Evolutionary conservation across 2,329 filamentous ascomycete species (phyloP), one percentile per base, ranked within the genome.

Genomic region (Aspergillus melleus): DNA sequence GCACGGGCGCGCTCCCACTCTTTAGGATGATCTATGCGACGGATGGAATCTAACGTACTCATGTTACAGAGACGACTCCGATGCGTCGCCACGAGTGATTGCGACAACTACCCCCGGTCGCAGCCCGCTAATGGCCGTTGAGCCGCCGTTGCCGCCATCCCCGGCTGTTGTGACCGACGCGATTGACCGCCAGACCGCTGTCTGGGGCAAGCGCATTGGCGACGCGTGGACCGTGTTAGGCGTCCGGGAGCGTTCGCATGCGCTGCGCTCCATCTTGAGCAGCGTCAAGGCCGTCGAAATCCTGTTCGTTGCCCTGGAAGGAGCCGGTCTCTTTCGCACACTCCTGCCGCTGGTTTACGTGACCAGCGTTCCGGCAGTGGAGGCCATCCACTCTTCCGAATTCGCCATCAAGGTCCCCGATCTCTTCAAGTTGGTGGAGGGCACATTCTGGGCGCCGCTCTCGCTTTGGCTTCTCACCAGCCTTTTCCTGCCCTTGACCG

Each of bases 361-460:
- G 62, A 89, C 92, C 72, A 89, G 89, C 60, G 81, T 92, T 54
- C 90, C 91, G 5, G 82, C 87, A 30, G 74, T 90, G 56, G 66
- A 75, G 12, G 74, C 80, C 20, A 74, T 91, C 22, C 80, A 82
- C 58, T 85, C 84, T 14, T 77, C 80, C 6, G 84, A 86, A 62
- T 82, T 86, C 64, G 80, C 86, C 2, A 81, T 96, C 62, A 83
- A 86, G 68, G 76, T 95, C 20, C 92, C 93, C 0, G 91, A 98
- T 75, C 81, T 96, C 67, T 96, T 95, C 76, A 77, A 89, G 30
- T 80, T 97, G 9, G 77, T 96, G 42, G 90, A 89, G 1, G 79
- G 84, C 44, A 84, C 84, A 26, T 98, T 96, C 83, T 98, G 94
- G 94, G 88, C 86, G 0, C 90, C 93, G 0, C 86, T 90, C 57